Base-by-base conservation (phyloP, 106 monocot species). In the Hemerocallis citrina region DNA sequence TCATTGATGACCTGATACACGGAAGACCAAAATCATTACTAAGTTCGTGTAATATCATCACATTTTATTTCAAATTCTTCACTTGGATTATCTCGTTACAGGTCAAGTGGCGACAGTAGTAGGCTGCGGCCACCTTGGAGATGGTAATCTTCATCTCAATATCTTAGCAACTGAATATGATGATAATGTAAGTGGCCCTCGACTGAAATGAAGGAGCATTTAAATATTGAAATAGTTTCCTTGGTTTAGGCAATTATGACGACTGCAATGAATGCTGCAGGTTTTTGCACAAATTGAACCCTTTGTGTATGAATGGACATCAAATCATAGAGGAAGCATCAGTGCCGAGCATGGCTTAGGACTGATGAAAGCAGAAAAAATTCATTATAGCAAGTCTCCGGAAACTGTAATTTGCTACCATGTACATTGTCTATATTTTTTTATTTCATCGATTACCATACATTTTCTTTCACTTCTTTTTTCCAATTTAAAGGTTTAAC, bases 261-360 rank as follows among this genome's bases (percentile, higher is more conserved):
- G 37, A 15, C 13, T 65, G 25, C 19, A 29, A 19, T 55, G 33
- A 67, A 48, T 71, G 14, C 59, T 59, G 35, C 68, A 96, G 95
- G 66, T 90, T 41, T 58, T 96, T 39, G 65, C 78, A 56, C 61
- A 90, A 74, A 96, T 96, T 48, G 95, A 96, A 72, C 95, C 95
- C 16, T 96, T 90, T 63, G 81, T 96, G 23, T 96, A 90, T 57
- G 85, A 96, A 59, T 96, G 95, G 95, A 96, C 95, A 44, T 79
- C 87, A 51, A 63, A 44, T 7, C 84, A 90, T 36, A 62, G 72
- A 59, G 95, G 95, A 55, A 96, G 95, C 63, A 87, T 96, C 35
- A 96, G 95, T 59, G 95, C 95, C 34, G 95, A 96, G 73, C 95
- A 96, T 79, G 95, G 95, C 12, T 74, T 96, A 57, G 95, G 95